Conservation (phyloP, 2,329 filamentous ascomycete genomes). For the Fusarium succisae region DNA sequence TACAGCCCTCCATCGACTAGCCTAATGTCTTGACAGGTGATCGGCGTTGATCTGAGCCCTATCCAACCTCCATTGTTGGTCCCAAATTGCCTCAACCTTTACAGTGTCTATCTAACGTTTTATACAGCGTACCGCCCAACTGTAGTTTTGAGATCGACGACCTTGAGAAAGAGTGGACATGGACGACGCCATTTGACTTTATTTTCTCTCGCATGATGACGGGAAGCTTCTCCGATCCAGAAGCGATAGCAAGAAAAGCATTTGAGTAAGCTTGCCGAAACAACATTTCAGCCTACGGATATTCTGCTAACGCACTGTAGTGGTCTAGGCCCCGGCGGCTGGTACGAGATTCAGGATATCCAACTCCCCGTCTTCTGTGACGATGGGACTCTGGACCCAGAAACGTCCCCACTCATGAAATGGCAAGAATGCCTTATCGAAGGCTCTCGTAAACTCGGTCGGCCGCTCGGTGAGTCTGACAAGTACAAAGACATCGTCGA, state of each 20-base stretch:
- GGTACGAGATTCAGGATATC: constrained; percentile 29
- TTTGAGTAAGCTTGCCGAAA: not conserved
- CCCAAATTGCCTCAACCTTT: rapidly evolving
- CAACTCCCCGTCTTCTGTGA: constrained; percentile 23
- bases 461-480: constrained; percentile 11
- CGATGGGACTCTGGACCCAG: not conserved
- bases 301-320: not conserved
- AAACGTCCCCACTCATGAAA: not conserved
- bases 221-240: not conserved
- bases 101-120: not conserved
- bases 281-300: rapidly evolving
- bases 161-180: constrained; percentile 26
- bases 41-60: constrained; percentile 22
- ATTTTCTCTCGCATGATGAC: constrained; percentile 31
- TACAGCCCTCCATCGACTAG: rapidly evolving
- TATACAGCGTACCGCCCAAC: constrained; percentile 13
- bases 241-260: constrained; percentile 1
- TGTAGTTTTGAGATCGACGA: constrained; percentile 25
- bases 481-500: constrained; percentile 13
- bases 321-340: constrained; percentile 1
- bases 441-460: constrained; percentile 15
- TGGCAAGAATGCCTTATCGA: constrained; percentile 19
- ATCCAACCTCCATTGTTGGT: constrained; percentile 25
- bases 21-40: not conserved
- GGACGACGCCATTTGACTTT: constrained; percentile 17